These are phyloP conservation scores for Atkinsonella hypoxylon DNA, from an alignment of 2,329 filamentous ascomycete species.

Conservation along the genomic window DNA sequence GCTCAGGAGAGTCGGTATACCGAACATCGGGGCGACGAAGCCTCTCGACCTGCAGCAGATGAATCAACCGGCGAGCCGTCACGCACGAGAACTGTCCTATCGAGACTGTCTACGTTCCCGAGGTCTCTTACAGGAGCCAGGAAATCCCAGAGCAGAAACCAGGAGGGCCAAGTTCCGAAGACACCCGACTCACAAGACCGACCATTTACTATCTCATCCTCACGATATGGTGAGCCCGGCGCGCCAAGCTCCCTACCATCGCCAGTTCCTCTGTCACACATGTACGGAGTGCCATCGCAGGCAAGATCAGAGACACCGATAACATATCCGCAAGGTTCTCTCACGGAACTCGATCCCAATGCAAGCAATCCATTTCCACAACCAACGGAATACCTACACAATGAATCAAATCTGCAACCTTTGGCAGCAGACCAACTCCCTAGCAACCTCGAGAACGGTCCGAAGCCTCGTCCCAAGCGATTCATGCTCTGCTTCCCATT, in stretches of 20 bases:
- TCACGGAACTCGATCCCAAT: background rate
- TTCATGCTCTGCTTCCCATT: conserved; percentile 45
- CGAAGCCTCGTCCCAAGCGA: conserved; percentile 15
- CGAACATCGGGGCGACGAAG: background rate
- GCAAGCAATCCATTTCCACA: background rate
- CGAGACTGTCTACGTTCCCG: background rate
- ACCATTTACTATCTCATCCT: conserved; percentile 2
- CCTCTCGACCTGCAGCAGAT: conserved; percentile 1
- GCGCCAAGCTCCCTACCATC: conserved; percentile 8
- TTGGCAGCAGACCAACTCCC: background rate
- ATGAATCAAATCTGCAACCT: background rate
- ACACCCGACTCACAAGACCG: conserved; percentile 25
- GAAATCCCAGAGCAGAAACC: background rate
- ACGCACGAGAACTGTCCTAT: background rate
- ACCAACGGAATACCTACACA: background rate
- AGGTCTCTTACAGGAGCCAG: background rate
- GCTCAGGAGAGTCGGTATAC: background rate
- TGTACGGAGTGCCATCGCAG: background rate
- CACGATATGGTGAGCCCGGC: conserved; percentile 2
- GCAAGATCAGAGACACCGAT: background rate
- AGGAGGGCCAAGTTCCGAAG: conserved; percentile 30
- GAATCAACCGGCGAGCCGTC: conserved; percentile 3
- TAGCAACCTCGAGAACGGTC: background rate
- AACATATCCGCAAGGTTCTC: background rate
- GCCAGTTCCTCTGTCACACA: background rate